Conservation (phyloP, 2,329 filamentous ascomycete genomes). For the Myriosclerotinia scirpicola region DNA sequence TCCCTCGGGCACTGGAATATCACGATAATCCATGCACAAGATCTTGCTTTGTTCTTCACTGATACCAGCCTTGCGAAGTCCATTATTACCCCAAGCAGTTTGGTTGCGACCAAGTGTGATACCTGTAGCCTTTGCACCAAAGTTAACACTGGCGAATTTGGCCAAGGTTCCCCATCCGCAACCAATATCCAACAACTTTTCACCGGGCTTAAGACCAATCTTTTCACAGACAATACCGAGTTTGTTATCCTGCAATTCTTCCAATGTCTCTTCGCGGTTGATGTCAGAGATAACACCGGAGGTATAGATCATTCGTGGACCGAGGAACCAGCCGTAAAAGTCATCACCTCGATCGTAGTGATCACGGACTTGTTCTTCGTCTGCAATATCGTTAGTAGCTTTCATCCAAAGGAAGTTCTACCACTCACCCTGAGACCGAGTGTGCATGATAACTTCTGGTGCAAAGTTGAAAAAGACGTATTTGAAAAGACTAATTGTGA, state of each 20-base stretch:
- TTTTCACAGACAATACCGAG: slow-evolving; percentile 93
- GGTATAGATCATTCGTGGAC: slow-evolving; percentile 98
- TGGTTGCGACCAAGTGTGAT: slow-evolving; percentile 95
- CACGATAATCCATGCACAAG: slow-evolving; percentile 95
- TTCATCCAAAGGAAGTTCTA: not conserved
- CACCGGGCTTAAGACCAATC: slow-evolving; percentile 78
- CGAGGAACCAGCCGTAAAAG: slow-evolving; percentile 98
- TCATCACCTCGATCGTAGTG: slow-evolving; percentile 98
- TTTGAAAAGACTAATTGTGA: slow-evolving; percentile 82
- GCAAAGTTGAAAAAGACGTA: slow-evolving; percentile 86
- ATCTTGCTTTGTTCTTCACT: slow-evolving; percentile 87
- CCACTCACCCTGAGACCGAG: slow-evolving; percentile 72
- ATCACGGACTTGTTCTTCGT: slow-evolving; percentile 96
- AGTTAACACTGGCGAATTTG: slow-evolving; percentile 89
- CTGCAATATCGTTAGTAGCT: slow-evolving; percentile 49
- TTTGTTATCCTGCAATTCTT: slow-evolving; percentile 98
- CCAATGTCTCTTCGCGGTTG: slow-evolving; percentile 82
- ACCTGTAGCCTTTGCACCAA: slow-evolving; percentile 78
- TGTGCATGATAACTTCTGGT: slow-evolving; percentile 90
- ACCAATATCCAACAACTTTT: slow-evolving; percentile 88
- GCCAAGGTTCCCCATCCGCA: slow-evolving; percentile 98
- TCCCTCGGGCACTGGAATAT: slow-evolving; percentile 76
- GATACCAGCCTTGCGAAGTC: slow-evolving; percentile 78
- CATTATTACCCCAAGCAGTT: slow-evolving; percentile 93
- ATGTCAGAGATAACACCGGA: slow-evolving; percentile 90